Conservation (phyloP, 1,284 basidiomycete species). For the Ganoderma leucocontextum region DNA sequence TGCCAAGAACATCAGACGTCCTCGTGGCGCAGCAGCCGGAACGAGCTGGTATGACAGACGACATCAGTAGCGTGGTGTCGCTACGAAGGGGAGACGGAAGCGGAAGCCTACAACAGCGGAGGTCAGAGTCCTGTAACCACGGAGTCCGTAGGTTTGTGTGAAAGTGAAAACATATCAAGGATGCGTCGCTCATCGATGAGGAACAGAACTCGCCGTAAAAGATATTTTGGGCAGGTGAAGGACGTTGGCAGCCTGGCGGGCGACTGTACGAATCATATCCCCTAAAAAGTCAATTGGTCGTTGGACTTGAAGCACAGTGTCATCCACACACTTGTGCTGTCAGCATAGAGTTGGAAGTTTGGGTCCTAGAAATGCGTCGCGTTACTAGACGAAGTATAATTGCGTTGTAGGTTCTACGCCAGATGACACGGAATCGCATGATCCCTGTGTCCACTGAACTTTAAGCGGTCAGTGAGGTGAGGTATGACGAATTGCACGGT, state of each 20-base stretch:
- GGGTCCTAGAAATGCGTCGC: not conserved
- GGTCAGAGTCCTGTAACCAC: slow-evolving; percentile 7
- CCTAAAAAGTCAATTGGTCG: not conserved
- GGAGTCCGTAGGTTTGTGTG: not conserved
- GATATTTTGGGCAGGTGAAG: not conserved
- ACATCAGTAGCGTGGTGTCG: slow-evolving; percentile 1
- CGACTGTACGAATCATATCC: not conserved
- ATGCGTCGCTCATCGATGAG: not conserved
- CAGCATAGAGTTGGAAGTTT: not conserved
- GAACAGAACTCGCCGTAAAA: not conserved
- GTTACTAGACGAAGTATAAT: not conserved
- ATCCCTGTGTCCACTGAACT: not conserved
- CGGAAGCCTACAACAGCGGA: slow-evolving; percentile 7
- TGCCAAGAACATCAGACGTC: slow-evolving; percentile 7
- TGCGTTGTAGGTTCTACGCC: not conserved
- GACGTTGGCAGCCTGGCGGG: not conserved
- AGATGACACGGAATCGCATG: not conserved
- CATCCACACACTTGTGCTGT: not conserved
- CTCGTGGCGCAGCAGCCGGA: not conserved
- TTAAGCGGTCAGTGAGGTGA: not conserved
- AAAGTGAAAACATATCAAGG: not conserved
- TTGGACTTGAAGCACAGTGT: not conserved
- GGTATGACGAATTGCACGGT: not conserved
- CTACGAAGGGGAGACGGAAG: not conserved
- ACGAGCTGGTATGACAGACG: no score